Base-by-base conservation (phyloP, 2,329 filamentous ascomycete genomes). In the Fusarium sp. region DNA sequence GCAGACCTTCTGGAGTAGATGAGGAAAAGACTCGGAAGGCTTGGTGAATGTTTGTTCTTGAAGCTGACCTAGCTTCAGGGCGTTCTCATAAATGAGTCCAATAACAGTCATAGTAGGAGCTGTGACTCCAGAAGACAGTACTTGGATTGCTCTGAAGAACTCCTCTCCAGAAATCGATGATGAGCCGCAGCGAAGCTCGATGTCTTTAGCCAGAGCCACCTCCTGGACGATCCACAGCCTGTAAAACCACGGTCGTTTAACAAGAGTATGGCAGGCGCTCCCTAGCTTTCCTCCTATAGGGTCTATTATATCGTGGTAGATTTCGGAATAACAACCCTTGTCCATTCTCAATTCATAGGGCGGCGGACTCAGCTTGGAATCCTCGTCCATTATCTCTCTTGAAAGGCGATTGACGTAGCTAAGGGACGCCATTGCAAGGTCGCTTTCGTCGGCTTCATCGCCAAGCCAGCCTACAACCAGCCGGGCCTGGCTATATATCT, bases 301-400 rank as follows among this genome's bases (percentile, higher is more conserved):
- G 35, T 37, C 16, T 37, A 3, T 16, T 37, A 37, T 37, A 18
- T 37, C 6, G 25, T 27, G 25, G 25, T 27, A 27, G 25, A 27
- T 27, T 27, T 27, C 25, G 25, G 25, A 27, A 27, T 27, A 27
- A 27, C 4, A 27, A 27, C 5, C 25, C 25, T 27, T 27, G 25
- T 27, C 25, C n/a, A n/a, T n/a, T n/a, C 37, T 9, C 4, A 39
- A 10, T n/a, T 5, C 37, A 9, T n/a, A 4, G 5, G 37, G 37
- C 5, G 18, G 9, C 8, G 18, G 37, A 0, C 37, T 39, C 1
- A n/a, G 18, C 37, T 39, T n/a, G 0, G 2, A 0, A 10, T 32
- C 30, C 30, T 32, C 9, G 2, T 4, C 30, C 30, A 32, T 1
- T 32, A 10, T 4, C 2, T 39, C 8, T 39, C 18, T 39, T 18